These are phyloP conservation scores for Sporothrix luriei DNA, from an alignment of 2,329 filamentous ascomycete species.

Conservation along the genomic window DNA sequence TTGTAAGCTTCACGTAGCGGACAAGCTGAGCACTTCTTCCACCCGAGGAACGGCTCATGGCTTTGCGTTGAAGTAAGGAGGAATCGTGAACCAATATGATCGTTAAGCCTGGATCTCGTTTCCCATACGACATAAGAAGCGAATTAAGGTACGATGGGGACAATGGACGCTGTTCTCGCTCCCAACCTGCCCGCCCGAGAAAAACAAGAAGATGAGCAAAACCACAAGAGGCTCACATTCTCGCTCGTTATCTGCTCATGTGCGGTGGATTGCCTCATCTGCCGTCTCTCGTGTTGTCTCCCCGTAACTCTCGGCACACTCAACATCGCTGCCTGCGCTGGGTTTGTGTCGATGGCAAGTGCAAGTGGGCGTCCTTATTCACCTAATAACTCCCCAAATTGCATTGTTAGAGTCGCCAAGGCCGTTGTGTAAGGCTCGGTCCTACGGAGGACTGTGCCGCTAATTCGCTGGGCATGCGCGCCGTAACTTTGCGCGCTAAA, in stretches of 20 bases:
- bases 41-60: not conserved
- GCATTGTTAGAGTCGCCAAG: not conserved
- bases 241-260: too few relatives aligned
- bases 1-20: not conserved
- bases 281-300: not conserved
- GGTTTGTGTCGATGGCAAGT: not conserved
- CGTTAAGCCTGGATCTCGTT: not conserved
- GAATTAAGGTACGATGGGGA: not conserved
- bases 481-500: constrained; percentile 26
- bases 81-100: not conserved
- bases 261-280: not conserved
- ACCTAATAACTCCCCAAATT: constrained; percentile 3
- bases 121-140: constrained; percentile 7
- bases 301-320: not conserved
- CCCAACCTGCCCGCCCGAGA: not conserved
- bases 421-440: not conserved
- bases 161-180: not conserved
- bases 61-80: not conserved
- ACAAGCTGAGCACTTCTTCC: not conserved
- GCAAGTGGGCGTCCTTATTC: not conserved
- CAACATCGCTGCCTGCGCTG: not conserved
- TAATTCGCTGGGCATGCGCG: constrained; percentile 15
- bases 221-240: too few relatives aligned
- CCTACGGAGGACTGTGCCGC: not conserved
- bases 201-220: not conserved